Percentiles rank a stretch among this genome's conserved stretches.
Conservation (phyloP, 2,329 filamentous ascomycete species). For the Monosporascus sp. region DNA sequence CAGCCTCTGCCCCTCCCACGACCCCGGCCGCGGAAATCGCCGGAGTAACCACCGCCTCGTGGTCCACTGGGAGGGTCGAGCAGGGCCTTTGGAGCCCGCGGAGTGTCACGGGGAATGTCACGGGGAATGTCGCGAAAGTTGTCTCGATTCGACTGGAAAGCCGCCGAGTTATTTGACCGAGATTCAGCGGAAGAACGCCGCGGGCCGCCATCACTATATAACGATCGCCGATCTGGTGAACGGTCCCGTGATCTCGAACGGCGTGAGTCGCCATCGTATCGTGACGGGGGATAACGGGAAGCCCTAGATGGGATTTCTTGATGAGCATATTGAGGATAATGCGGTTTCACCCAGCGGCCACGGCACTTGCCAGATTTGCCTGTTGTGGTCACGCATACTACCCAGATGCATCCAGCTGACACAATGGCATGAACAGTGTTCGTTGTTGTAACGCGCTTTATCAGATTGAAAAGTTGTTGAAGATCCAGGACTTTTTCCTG, state of each 20-base stretch:
- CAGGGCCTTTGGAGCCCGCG: slow-evolving; percentile 75
- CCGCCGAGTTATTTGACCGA: slow-evolving; percentile 48
- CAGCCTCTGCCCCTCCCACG: slow-evolving; percentile 51
- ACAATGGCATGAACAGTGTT: too few relatives aligned
- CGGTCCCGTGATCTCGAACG: slow-evolving; percentile 64
- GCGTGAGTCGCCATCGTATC: slow-evolving; percentile 57
- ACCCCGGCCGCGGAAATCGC: slow-evolving; percentile 59
- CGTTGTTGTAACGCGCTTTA: too few relatives aligned
- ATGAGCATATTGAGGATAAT: slow-evolving; percentile 18
- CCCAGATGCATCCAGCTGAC: too few relatives aligned
- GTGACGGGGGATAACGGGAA: slow-evolving; percentile 51
- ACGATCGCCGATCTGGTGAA: slow-evolving; percentile 55
- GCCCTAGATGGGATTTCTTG: slow-evolving; percentile 33
- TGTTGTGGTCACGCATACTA: too few relatives aligned
- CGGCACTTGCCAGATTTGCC: background rate
- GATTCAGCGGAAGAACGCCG: slow-evolving; percentile 60
- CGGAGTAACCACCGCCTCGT: slow-evolving; percentile 59
- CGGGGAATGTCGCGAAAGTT: slow-evolving; percentile 44
- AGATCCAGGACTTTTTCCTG: background rate
- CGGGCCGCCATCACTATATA: slow-evolving; percentile 60
- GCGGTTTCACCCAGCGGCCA: background rate
- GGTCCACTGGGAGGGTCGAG: slow-evolving; percentile 65
- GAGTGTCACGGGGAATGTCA: slow-evolving; percentile 58
- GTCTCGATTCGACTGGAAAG: slow-evolving; percentile 58
- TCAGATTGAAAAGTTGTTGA: background rate